phyloP scores from a whole-genome alignment of 352 stramenopile genomes.

The Phytophthora idaei region DNA sequence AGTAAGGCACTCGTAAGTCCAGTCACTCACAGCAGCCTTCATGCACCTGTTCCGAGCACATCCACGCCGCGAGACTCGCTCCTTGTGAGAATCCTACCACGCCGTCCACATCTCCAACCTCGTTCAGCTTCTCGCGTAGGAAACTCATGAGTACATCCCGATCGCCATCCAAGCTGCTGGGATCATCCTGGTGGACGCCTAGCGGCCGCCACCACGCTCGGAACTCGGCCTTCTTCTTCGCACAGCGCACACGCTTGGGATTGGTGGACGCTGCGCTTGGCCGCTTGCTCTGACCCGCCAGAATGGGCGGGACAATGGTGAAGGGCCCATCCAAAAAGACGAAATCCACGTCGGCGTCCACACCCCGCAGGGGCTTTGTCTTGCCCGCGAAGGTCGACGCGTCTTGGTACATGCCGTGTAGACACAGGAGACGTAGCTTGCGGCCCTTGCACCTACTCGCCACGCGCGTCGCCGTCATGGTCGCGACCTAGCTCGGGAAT shows the following conservation, averaged over 20 bases:
- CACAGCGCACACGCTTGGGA: conserved; percentile 43
- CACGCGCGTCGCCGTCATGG: conserved; percentile 22
- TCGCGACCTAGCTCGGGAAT: conserved; percentile 15
- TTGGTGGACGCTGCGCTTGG: conserved; percentile 23
- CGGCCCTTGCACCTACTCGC: conserved; percentile 24
- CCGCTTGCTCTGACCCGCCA: conserved; percentile 49
- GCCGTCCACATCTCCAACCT: conserved; percentile 70
- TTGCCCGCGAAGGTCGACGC: conserved; percentile 67
- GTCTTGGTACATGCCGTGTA: conserved; percentile 90
- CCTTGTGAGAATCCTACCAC: conserved; percentile 88
- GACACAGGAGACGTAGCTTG: conserved; percentile 76
- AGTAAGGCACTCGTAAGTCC: neutral
- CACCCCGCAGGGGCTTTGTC: conserved; percentile 59
- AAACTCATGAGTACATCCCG: conserved; percentile 61
- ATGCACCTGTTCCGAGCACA: conserved; percentile 71
- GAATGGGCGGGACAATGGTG: conserved; percentile 71
- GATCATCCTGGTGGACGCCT: conserved; percentile 53
- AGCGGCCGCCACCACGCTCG: conserved; percentile 78
- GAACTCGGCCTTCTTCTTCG: conserved; percentile 68
- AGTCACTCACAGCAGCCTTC: neutral
- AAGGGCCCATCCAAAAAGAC: conserved; percentile 80
- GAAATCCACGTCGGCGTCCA: conserved; percentile 53
- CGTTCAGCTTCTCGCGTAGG: conserved; percentile 57
- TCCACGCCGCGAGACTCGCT: conserved; percentile 77
- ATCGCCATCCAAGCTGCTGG: conserved; percentile 56